Evolutionary conservation across 2,329 filamentous ascomycete species (phyloP).

Genomic region (Xylariaceae sp.): DNA sequence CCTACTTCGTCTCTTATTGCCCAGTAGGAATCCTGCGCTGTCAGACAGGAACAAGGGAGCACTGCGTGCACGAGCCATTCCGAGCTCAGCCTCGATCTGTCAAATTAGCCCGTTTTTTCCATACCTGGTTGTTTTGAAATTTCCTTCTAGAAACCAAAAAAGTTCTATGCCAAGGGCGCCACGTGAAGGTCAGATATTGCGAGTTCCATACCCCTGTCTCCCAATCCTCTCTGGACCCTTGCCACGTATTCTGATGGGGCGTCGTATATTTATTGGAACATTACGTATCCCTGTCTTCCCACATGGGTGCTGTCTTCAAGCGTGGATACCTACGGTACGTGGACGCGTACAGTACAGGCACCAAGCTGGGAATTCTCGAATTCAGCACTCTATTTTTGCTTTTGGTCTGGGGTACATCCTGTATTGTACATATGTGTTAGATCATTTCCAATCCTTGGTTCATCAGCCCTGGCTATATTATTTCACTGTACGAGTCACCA

Average conservation of each 20-base stretch:
- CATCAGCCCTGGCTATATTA: slow-evolving; percentile 13
- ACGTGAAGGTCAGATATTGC: slow-evolving; percentile 41
- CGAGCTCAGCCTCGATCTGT: slow-evolving; percentile 4
- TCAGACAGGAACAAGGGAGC: not conserved
- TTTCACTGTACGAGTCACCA: slow-evolving; percentile 18
- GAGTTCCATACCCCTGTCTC: slow-evolving; percentile 25
- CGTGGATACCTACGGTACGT: slow-evolving; percentile 4
- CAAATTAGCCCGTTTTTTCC: slow-evolving; percentile 24
- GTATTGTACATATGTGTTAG: slow-evolving; percentile 29
- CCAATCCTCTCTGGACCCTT: slow-evolving; percentile 1
- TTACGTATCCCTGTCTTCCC: slow-evolving; percentile 22
- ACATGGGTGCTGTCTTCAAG: slow-evolving; percentile 15
- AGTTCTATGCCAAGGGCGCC: slow-evolving; percentile 30
- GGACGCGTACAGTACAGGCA: not conserved
- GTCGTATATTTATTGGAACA: slow-evolving; percentile 6
- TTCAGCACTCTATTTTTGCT: slow-evolving; percentile 32
- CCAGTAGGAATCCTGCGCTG: slow-evolving; percentile 18
- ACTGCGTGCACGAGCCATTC: not conserved
- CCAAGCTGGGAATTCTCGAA: slow-evolving; percentile 18
- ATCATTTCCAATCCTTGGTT: slow-evolving; percentile 34
- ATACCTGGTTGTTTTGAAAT: slow-evolving; percentile 6
- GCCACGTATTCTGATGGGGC: slow-evolving; percentile 2
- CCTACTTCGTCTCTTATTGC: slow-evolving; percentile 30
- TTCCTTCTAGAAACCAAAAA: slow-evolving; percentile 26
- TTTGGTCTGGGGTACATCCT: slow-evolving; percentile 19